Evolutionary conservation across 2,329 filamentous ascomycete species (phyloP), one percentile per base, ranked within the genome.

Genomic region (Trichoderma koningii): DNA sequence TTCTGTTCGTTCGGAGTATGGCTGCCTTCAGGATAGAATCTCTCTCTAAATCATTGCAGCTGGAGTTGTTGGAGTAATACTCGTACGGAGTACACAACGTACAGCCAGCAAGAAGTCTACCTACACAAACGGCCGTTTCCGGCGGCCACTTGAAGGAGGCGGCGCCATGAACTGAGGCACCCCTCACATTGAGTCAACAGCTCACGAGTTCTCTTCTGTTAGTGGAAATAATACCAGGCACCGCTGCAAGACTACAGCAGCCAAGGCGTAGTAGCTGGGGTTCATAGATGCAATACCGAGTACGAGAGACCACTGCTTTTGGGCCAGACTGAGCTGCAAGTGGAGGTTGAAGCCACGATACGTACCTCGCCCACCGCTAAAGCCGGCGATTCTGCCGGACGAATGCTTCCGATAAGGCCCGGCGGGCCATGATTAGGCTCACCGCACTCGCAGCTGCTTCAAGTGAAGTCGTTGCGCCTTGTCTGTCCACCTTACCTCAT

Each of bases 401-500:
- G 45, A 28, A 17, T 41, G 26, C 48, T 44, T 34, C 19, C 57
- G 6, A 51, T 23, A 28, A 42, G 57, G 57, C 44, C 28, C 38
- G 47, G 50, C 26, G 19, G n/a, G 45, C 44, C 28, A 41, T 23
- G 34, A 60, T 41, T 28, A 23, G 45, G 23, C 56, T 60, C 45
- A 60, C 56, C 56, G 56, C 56, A 60, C 45, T 60, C 21, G 56
- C 30, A 55, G 23, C 41, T 55, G 52, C 19, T 55, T 23, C 38
- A 12, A 12, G 19, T 19, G 7, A 7, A 30, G 28, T 12, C 28
- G 45, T 19, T 45, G 23, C 23, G 41, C 50, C 28, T 34, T 52
- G 50, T 34, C 26, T 3, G 21, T 23, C 21, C 3, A 3, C 21
- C 21, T 23, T 52, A 34, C 45, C 38, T 51, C 56, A 60, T 21